phyloP scores from a whole-genome alignment of 306 rosid genomes.

The Acacia crassicarpa region DNA sequence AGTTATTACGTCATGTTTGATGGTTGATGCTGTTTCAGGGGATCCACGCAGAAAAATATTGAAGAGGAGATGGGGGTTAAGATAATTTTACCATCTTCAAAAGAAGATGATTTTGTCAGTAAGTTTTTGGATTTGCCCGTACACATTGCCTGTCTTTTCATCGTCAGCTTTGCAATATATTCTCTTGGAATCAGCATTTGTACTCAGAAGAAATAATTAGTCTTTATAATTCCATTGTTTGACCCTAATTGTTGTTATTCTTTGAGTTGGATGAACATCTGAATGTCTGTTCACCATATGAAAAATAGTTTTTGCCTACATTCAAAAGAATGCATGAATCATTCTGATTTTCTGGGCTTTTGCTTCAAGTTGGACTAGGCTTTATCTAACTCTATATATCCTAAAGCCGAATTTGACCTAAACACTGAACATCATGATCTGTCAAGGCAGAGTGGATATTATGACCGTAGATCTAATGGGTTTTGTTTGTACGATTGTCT shows the following conservation, averaged over 20 bases:
- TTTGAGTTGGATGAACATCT: slow-evolving; percentile 19
- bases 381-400: not conserved
- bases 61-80: slow-evolving; percentile 80
- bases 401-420: not conserved
- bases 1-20: slow-evolving; percentile 19
- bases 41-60: slow-evolving; percentile 65
- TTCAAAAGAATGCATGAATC: slow-evolving; percentile 6
- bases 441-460: slow-evolving; percentile 18
- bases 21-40: slow-evolving; percentile 51
- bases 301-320: slow-evolving; percentile 3
- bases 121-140: slow-evolving; percentile 41
- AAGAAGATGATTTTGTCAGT: slow-evolving; percentile 65
- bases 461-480: slow-evolving; percentile 9
- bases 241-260: slow-evolving; percentile 14
- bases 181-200: not conserved
- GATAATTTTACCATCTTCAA: slow-evolving; percentile 68
- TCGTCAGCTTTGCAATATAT: slow-evolving; percentile 23
- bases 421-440: slow-evolving; percentile 17
- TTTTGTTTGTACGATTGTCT: slow-evolving; percentile 30
- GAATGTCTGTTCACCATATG: slow-evolving; percentile 12
- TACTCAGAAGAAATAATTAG: not conserved
- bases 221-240: slow-evolving; percentile 7
- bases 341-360: not conserved
- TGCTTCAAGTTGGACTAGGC: slow-evolving; percentile 2
- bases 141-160: not conserved